A percentile compares a stretch with the other conserved stretches of the same genome.
Evolutionary conservation across 2,329 filamentous ascomycete genomes (phyloP).

Genomic region (Beauveria sp.): DNA sequence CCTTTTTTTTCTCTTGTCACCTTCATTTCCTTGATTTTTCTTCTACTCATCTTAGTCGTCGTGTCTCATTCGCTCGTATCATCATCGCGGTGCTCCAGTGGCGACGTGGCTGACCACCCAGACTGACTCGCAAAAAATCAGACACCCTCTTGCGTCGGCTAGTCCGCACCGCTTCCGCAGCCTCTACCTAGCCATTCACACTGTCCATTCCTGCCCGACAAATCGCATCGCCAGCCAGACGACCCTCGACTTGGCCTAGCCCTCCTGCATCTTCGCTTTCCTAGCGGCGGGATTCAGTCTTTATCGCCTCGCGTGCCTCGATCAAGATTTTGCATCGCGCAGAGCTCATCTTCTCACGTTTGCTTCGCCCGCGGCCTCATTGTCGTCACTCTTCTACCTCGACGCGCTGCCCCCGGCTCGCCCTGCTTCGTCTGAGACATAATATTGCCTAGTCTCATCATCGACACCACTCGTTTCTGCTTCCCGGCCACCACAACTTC

Average conservation of each 20-base stretch:
- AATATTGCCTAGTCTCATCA: slow-evolving; percentile 6
- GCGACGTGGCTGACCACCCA: slow-evolving; percentile 11
- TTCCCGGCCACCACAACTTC: background rate
- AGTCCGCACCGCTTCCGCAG: slow-evolving; percentile 3
- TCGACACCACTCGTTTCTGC: background rate
- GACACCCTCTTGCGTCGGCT: slow-evolving; percentile 7
- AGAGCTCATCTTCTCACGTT: background rate
- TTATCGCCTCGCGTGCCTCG: background rate
- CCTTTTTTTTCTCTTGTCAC: background rate
- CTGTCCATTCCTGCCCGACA: slow-evolving; percentile 2
- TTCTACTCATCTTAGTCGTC: background rate
- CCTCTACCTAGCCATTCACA: background rate
- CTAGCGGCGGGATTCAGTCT: slow-evolving; percentile 8
- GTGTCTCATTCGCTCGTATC: slow-evolving; percentile 4
- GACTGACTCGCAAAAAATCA: slow-evolving; percentile 11
- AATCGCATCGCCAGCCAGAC: slow-evolving; percentile 5
- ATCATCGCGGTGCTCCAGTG: background rate
- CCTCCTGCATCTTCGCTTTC: slow-evolving; percentile 5
- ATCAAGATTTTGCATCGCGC: slow-evolving; percentile 1
- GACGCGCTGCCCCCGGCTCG: background rate
- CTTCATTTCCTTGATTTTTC: background rate
- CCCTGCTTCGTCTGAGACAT: slow-evolving; percentile 7
- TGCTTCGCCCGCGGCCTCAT: background rate
- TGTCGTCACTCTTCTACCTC: background rate
- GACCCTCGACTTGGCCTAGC: background rate